phyloP scores from a whole-genome alignment of 805 yeast genomes.

The Pichia scutulata region DNA sequence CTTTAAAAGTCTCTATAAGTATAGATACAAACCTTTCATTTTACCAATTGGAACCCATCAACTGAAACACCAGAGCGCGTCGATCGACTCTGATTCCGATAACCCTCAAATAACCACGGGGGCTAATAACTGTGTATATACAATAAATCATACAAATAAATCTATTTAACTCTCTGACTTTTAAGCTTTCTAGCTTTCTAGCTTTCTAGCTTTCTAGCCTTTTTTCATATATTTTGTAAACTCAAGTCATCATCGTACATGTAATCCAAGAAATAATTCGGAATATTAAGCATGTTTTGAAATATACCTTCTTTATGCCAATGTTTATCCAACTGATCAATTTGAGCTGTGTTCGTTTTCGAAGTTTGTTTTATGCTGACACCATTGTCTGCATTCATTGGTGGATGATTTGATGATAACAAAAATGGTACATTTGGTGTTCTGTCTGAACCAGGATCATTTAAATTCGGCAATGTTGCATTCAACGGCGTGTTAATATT shows the following conservation, averaged over 20 bases:
- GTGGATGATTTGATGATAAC: constrained; percentile 1
- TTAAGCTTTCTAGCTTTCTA: too few species aligned
- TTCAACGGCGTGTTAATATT: not conserved
- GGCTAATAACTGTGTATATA: too few species aligned
- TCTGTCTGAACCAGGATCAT: not conserved
- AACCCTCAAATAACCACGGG: too few species aligned
- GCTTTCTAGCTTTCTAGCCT: too few species aligned
- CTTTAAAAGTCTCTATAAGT: too few species aligned
- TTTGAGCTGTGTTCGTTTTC: not conserved
- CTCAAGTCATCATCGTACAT: constrained; percentile 1
- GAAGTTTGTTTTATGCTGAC: not conserved
- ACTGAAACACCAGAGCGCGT: too few species aligned
- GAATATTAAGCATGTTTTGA: constrained; percentile 28
- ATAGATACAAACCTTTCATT: too few species aligned
- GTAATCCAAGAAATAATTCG: constrained; percentile 24
- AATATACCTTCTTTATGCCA: constrained; percentile 10
- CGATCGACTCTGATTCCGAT: too few species aligned
- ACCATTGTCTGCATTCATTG: not conserved
- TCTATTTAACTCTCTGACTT: too few species aligned
- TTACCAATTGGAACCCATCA: too few species aligned
- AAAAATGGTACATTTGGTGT: constrained; percentile 6
- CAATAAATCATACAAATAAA: too few species aligned
- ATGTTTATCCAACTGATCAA: not conserved
- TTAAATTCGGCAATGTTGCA: not conserved
- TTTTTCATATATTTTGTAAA: not conserved